A percentile compares a stretch with the other conserved stretches of the same genome.
Conservation (phyloP, 2,329 filamentous ascomycete species). For the Microsporum ferrugineum region DNA sequence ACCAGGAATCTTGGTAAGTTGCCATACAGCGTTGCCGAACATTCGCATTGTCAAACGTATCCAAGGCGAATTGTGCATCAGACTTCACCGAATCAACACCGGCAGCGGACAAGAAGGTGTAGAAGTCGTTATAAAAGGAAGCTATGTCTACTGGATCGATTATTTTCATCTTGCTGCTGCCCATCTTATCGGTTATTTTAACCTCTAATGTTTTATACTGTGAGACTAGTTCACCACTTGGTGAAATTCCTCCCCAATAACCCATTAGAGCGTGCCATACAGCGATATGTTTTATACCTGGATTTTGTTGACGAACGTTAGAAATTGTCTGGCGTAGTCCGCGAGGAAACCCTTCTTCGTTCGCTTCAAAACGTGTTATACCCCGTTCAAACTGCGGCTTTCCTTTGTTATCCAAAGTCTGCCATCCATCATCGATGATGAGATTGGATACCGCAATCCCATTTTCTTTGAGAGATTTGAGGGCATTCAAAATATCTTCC, state of each 20-base stretch:
- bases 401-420: conserved; percentile 54
- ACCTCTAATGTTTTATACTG: conserved; percentile 63
- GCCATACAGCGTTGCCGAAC: conserved; percentile 60
- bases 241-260: conserved; percentile 84
- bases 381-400: conserved; percentile 42
- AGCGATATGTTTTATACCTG: conserved; percentile 67
- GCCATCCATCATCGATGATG: conserved; percentile 98
- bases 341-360: conserved; percentile 62
- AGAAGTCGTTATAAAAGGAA: conserved; percentile 83
- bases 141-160: conserved; percentile 63
- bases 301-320: conserved; percentile 57
- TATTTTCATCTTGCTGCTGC: conserved; percentile 56
- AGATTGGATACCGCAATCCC: conserved; percentile 70
- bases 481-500: conserved; percentile 62
- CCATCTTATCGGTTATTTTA: conserved; percentile 43
- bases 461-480: conserved; percentile 58
- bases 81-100: conserved; percentile 86
- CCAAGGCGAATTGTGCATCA: conserved; percentile 82
- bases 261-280: conserved; percentile 87
- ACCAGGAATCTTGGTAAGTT: conserved; percentile 79
- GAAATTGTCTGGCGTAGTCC: conserved; percentile 63
- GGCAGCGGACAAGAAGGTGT: conserved; percentile 59
- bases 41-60: conserved; percentile 57
- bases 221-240: conserved; percentile 59
- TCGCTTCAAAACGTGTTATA: conserved; percentile 80